Conservation (phyloP, 2,329 filamentous ascomycete genomes). For the Ophiostoma novo-ulmi region DNA sequence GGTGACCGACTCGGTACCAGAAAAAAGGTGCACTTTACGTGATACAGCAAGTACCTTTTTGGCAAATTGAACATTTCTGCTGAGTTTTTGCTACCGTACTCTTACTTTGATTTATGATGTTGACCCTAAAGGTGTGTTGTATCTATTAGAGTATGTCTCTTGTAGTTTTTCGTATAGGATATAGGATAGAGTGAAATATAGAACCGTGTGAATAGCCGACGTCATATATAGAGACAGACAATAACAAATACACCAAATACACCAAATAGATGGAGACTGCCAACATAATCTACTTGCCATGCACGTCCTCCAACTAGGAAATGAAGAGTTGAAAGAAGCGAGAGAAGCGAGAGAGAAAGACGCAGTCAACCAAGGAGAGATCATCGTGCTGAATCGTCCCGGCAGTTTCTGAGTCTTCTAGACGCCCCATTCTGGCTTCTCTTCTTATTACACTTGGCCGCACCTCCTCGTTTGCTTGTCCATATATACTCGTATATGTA, state of each 20-base stretch:
- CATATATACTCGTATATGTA: not conserved
- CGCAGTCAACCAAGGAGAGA: not conserved
- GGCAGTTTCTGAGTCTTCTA: not conserved
- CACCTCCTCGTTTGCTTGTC: not conserved
- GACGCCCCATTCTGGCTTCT: not conserved
- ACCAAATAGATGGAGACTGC: not conserved
- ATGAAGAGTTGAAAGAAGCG: conserved; percentile 3
- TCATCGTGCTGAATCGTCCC: not conserved
- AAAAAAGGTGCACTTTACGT: too few species aligned
- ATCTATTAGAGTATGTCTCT: not conserved
- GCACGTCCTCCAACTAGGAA: conserved; percentile 8
- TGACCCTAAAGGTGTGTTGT: not conserved
- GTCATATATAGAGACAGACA: not conserved
- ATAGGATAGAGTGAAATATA: not conserved
- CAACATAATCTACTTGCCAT: not conserved
- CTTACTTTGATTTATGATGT: too few species aligned
- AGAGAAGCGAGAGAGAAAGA: not conserved
- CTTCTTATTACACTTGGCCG: not conserved
- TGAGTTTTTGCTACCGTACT: too few species aligned
- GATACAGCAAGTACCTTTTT: too few species aligned
- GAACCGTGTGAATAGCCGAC: not conserved
- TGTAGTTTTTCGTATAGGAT: too few species aligned
- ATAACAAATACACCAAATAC: too few species aligned
- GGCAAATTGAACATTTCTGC: too few species aligned
- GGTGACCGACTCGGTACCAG: too few species aligned